phyloP scores from a whole-genome alignment of 495 filamentous ascomycete genomes.

The Aspergillus cristatus region DNA sequence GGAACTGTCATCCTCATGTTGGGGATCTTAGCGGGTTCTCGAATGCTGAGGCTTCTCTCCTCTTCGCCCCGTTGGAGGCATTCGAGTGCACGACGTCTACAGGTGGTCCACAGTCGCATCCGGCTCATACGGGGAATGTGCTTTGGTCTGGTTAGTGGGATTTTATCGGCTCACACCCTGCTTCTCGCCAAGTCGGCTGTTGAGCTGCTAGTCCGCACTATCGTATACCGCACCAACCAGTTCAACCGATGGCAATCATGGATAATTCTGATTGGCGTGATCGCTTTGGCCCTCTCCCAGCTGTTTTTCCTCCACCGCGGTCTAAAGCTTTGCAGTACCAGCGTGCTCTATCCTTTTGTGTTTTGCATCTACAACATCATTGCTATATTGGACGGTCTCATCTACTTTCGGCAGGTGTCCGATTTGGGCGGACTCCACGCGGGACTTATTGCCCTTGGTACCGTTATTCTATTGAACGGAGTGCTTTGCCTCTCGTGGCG shows the following conservation, averaged over 20 bases:
- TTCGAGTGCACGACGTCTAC: constrained; percentile 37
- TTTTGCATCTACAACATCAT: constrained; percentile 99
- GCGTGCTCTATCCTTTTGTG: constrained; percentile 92
- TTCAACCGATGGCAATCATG: constrained; percentile 97
- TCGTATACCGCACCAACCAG: constrained; percentile 81
- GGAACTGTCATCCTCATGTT: constrained; percentile 64
- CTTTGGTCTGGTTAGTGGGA: constrained; percentile 84
- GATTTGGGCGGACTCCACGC: constrained; percentile 67
- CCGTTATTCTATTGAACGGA: constrained; percentile 72
- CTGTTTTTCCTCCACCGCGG: constrained; percentile 93
- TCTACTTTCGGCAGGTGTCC: constrained; percentile 88
- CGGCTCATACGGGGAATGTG: constrained; percentile 81
- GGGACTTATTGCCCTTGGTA: constrained; percentile 78
- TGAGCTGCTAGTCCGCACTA: constrained; percentile 88
- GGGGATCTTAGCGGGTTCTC: constrained; percentile 53
- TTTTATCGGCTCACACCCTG: constrained; percentile 86
- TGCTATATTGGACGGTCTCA: constrained; percentile 91
- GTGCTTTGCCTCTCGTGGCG: constrained; percentile 93
- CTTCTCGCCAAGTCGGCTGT: constrained; percentile 95
- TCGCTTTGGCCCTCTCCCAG: constrained; percentile 77
- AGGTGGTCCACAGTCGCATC: constrained; percentile 38
- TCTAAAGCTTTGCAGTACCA: constrained; percentile 88
- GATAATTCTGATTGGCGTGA: constrained; percentile 78
- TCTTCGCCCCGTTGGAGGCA: constrained; percentile 25
- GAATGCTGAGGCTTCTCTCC: constrained; percentile 44